phyloP scores from a whole-genome alignment of 352 stramenopile genomes.

The Globisporangium polare region DNA sequence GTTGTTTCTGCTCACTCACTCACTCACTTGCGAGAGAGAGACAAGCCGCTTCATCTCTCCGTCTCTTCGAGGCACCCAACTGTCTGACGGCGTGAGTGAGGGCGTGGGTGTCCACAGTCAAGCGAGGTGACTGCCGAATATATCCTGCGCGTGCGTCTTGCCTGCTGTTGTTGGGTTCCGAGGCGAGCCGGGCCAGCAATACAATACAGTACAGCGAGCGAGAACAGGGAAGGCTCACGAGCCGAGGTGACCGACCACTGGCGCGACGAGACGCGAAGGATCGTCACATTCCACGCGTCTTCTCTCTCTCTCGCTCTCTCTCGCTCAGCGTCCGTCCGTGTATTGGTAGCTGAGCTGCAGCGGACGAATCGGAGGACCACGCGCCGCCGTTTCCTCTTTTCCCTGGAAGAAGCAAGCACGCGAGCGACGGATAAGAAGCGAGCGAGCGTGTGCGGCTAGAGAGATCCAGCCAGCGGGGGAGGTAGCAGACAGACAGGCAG shows the following conservation, averaged over 20 bases:
- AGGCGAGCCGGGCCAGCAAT: neutral
- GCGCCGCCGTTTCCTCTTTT: neutral
- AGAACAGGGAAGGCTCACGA: neutral
- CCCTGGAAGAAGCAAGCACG: neutral
- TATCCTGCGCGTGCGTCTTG: neutral
- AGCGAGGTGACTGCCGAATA: neutral
- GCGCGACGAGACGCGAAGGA: neutral
- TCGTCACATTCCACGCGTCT: neutral
- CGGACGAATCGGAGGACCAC: neutral
- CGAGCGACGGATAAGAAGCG: neutral
- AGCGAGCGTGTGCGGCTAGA: neutral
- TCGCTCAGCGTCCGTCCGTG: neutral
- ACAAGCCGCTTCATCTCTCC: slow-evolving; percentile 4
- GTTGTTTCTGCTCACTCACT: slow-evolving; percentile 7
- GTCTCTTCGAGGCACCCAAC: slow-evolving; percentile 3
- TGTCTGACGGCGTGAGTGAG: neutral
- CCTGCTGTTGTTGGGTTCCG: neutral
- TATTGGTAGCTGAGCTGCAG: neutral
- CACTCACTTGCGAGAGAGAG: slow-evolving; percentile 5
- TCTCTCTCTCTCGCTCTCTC: neutral
- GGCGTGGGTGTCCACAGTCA: neutral
- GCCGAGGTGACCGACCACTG: neutral
- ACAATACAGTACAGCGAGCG: too few relatives aligned
- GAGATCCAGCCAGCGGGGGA: neutral
- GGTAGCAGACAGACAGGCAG: neutral